These are phyloP conservation scores for Cajanus cajan DNA, from an alignment of 306 rosid species.

Conservation along the genomic window DNA sequence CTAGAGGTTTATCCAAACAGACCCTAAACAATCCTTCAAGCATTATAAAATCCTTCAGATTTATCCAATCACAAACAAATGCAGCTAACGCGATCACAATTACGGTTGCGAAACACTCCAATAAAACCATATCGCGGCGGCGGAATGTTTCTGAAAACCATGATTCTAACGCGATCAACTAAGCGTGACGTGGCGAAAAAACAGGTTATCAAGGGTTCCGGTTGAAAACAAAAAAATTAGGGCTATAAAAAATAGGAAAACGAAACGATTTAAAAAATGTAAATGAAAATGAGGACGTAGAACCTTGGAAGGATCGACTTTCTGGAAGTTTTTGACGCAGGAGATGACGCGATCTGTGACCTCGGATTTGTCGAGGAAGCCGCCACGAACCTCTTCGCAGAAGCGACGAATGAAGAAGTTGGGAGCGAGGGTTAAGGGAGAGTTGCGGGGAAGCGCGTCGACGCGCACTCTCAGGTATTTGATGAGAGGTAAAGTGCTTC, in stretches of 20 bases:
- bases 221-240: not conserved
- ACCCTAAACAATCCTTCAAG: not conserved
- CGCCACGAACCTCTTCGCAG: conserved; percentile 76
- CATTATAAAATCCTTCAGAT: not conserved
- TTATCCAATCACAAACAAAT: not conserved
- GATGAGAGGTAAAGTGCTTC: conserved; percentile 43
- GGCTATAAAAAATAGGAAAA: too few species aligned
- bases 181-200: not conserved
- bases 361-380: conserved; percentile 90
- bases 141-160: not conserved
- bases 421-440: conserved; percentile 32
- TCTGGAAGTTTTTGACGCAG: conserved; percentile 93
- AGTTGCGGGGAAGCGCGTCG: conserved; percentile 24
- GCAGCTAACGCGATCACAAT: not conserved
- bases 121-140: not conserved
- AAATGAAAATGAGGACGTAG: not conserved
- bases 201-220: not conserved
- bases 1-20: too few species aligned
- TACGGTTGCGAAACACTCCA: not conserved
- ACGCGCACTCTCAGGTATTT: conserved; percentile 75
- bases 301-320: conserved; percentile 91
- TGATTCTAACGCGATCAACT: not conserved
- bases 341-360: conserved; percentile 89
- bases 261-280: too few species aligned
- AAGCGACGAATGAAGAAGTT: conserved; percentile 53